These are phyloP conservation scores for Arthrobotrys musiformis DNA, from an alignment of 2,329 filamentous ascomycete genomes.

Conservation along the genomic window DNA sequence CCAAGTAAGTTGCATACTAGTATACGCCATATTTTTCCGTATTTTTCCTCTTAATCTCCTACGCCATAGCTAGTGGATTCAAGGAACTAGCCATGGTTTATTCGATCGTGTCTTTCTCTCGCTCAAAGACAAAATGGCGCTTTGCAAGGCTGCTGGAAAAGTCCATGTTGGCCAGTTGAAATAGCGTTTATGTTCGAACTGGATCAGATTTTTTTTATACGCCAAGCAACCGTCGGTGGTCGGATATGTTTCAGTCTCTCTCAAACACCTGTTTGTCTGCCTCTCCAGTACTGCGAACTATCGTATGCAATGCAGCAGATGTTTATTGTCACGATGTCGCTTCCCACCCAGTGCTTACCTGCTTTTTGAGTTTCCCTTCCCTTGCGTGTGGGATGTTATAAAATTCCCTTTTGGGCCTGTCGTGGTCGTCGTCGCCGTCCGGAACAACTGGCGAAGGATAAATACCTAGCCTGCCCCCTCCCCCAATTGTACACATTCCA, in stretches of 20 bases:
- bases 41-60: too few species aligned
- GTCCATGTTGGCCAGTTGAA: constrained; percentile 18
- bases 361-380: not conserved
- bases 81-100: too few species aligned
- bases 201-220: constrained; percentile 1
- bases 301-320: too few species aligned
- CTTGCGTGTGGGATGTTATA: not conserved
- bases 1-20: not conserved
- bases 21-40: not conserved
- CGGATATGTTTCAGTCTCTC: constrained; percentile 10
- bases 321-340: not conserved
- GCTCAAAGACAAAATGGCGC: not conserved
- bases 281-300: not conserved
- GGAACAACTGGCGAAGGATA: not conserved
- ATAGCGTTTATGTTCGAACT: constrained; percentile 13
- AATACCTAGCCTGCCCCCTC: not conserved
- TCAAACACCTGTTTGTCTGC: not conserved
- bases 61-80: too few species aligned
- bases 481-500: not conserved
- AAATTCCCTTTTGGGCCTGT: too few species aligned
- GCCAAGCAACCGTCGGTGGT: constrained; percentile 5
- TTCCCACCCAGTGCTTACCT: too few species aligned
- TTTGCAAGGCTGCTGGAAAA: constrained; percentile 4
- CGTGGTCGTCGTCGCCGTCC: too few species aligned
- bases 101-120: not conserved